Evolutionary conservation across 1,139 yeast species (phyloP).

Genomic region (Geotrichum histeridarum): DNA sequence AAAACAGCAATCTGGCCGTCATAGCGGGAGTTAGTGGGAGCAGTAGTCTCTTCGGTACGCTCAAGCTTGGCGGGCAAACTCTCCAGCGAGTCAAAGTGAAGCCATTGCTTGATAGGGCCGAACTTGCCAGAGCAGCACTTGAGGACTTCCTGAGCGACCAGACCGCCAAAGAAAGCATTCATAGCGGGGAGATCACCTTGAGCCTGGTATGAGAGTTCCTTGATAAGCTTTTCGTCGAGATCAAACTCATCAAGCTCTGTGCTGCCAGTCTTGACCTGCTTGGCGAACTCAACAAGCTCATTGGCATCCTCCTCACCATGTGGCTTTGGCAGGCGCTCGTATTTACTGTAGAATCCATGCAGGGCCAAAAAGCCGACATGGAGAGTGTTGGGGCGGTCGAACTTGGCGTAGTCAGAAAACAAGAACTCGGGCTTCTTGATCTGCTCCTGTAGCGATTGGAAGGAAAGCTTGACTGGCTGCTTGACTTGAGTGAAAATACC

Average conservation of each 20-base stretch:
- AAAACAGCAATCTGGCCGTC: constrained; percentile 93
- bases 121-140: constrained; percentile 94
- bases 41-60: constrained; percentile 66
- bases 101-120: constrained; percentile 81
- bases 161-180: constrained; percentile 88
- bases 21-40: constrained; percentile 75
- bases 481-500: constrained; percentile 92
- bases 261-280: constrained; percentile 24
- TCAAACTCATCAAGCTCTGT: constrained; percentile 52
- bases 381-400: constrained; percentile 83
- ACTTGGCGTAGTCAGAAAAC: constrained; percentile 85
- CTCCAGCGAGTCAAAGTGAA: constrained; percentile 91
- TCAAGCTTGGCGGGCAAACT: constrained; percentile 62
- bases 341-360: constrained; percentile 61
- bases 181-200: constrained; percentile 89
- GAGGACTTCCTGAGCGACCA: constrained; percentile 93
- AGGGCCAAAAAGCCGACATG: constrained; percentile 92
- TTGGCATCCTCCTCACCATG: constrained; percentile 68
- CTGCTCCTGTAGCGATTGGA: constrained; percentile 61
- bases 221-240: constrained; percentile 61
- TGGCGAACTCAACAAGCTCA: constrained; percentile 57
- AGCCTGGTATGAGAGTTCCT: constrained; percentile 76
- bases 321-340: constrained; percentile 74
- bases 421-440: constrained; percentile 72
- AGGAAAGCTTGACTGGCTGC: constrained; percentile 61